Base-by-base conservation (phyloP, 1,284 basidiomycete species). In the Malassezia restricta region DNA sequence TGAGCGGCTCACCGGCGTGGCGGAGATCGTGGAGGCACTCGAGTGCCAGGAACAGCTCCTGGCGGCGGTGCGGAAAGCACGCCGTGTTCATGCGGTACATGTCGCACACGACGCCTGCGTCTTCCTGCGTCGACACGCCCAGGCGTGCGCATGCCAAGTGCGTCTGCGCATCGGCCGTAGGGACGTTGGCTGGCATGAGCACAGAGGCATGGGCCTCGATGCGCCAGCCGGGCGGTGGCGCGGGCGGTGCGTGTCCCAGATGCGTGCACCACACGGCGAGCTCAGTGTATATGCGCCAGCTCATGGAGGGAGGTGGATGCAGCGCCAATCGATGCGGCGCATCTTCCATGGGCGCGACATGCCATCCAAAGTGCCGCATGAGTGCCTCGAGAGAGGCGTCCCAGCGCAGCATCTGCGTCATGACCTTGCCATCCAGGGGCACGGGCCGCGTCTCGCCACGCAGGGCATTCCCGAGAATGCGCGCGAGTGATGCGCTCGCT, bases 381-480 rank as follows among this genome's bases (percentile, higher is more conserved):
- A 55, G 17, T 5, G 29, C 29, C 29, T 46, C 33, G 12, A 33
- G 40, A 14, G 47, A 33, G 15, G 20, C n/a, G n/a, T 55, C 53
- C 53, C 53, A 55, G 9, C 53, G 38, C 38, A 55, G 37, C 17
- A 32, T 43, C 43, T 50, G 47, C 14, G 48, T 38, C 6, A 55
- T 50, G 1, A 39, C 27, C 44, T 55, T 55, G 37, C 47, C 40
- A 12, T 37, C 42, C 28, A 55, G 30, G 17, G 53, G 47, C 38
- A 55, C 53, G 8, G 53, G 47, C 20, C 48, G 35, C 14, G 32
- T 35, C 5, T 14, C 7, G 8, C 53, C 53, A 0, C 32, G 20
- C 9, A 55, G 38, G 11, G 53, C 53, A 28, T 55, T 47, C 20
- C 47, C 53, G 6, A 55, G 39, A n/a, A 55, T 49, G 14, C 47